Conservation (phyloP, 2,329 filamentous ascomycete species). For the Cladophialophora exuberans region DNA sequence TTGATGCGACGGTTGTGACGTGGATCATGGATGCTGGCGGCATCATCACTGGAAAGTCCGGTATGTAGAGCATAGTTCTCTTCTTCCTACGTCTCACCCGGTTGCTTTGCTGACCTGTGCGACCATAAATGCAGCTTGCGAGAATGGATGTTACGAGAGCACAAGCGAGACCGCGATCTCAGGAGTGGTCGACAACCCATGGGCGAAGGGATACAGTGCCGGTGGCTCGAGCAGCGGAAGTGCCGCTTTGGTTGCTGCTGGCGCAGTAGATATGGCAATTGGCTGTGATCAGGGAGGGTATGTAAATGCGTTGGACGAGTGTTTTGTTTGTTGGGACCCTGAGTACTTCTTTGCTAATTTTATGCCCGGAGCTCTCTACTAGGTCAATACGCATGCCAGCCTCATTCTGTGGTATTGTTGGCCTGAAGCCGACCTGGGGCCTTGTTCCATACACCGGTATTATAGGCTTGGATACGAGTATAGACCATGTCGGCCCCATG, state of each 20-base stretch:
- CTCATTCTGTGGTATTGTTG: conserved; percentile 53
- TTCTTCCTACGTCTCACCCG: conserved; percentile 48
- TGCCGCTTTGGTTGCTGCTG: conserved; percentile 47
- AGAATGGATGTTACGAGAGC: conserved; percentile 51
- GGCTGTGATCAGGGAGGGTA: conserved; percentile 42
- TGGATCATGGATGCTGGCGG: conserved; percentile 49
- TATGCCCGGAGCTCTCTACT: conserved; percentile 36
- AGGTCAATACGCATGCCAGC: conserved; percentile 46
- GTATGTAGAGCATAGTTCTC: no score
- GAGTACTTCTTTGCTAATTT: neutral
- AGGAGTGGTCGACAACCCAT: conserved; percentile 54
- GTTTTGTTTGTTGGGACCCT: neutral
- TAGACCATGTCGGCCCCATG: conserved; percentile 54
- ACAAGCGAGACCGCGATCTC: conserved; percentile 49
- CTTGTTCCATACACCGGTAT: conserved; percentile 55
- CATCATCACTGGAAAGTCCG: conserved; percentile 48
- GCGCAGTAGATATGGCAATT: conserved; percentile 36
- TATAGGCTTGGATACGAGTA: conserved; percentile 49
- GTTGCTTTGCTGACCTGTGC: conserved; percentile 45
- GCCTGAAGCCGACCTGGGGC: conserved; percentile 54
- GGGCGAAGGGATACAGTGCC: conserved; percentile 41
- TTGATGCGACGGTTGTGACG: conserved; percentile 52
- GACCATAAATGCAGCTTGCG: conserved; percentile 45
- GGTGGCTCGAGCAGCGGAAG: conserved; percentile 53
- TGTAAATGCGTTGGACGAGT: no score